Evolutionary conservation across 441 rosid genomes (phyloP), one percentile per base, ranked within the genome.

Genomic region (California macrophylla): DNA sequence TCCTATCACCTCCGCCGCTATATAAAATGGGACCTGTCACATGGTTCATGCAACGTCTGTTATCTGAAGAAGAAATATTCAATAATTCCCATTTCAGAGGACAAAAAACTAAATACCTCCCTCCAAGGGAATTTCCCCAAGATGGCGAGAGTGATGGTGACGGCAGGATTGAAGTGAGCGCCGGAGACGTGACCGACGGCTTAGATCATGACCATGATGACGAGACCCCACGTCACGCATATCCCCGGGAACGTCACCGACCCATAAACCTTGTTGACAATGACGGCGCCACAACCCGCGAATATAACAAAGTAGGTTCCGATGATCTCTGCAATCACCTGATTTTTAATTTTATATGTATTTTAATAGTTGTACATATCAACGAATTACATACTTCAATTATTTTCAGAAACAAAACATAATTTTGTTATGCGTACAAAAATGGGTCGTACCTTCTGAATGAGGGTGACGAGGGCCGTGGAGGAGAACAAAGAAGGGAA

Each of bases 141-240:
- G 66, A 72, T 6, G 4, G 92, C 84, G 2, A 78, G 73, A 61
- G 93, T 66, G 24, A 90, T 47, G 21, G 96, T 85, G 50, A 92
- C 94, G 0, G 92, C 91, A 0, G 94, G 97, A 30, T 91, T 89
- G 73, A 91, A 89, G 74, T 91, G 96, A 23, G 88, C 96, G 6
- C 97, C 97, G 34, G 97, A 92, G 25, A 92, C 77, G 69, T 90
- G 97, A 15, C 87, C 92, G 1, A 84, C 71, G 0, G 96, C 60
- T 73, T 88, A 88, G 25, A 88, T 73, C 92, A 88, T 86, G n/a
- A 88, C 94, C 88, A 82, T 88, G 9, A 88, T 87, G 34, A 87
- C 84, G 9, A 88, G 78, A 66, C 97, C 97, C 96, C 97, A 92
- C 0, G 92, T 81, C 52, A 85, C 84, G 64, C 94, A 88, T 9